Conservation (phyloP, 106 monocot genomes). For the Amphibolis antarctica region DNA sequence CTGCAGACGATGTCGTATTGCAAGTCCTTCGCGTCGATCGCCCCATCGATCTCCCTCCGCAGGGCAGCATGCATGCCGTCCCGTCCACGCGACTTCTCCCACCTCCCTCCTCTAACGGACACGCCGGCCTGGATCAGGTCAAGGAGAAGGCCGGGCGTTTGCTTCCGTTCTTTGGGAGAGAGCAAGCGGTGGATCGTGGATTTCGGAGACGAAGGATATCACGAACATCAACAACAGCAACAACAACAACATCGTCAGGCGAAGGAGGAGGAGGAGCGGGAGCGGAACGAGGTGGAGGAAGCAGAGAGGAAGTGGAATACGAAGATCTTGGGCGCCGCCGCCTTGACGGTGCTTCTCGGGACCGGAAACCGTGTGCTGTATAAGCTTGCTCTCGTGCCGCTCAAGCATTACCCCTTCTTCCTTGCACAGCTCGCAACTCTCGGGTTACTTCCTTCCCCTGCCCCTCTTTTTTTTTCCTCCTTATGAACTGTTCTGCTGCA, state of each 20-base stretch:
- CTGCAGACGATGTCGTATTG: too few relatives aligned
- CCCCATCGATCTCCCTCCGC: too few relatives aligned
- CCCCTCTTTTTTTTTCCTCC: conserved; percentile 1
- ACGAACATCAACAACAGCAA: too few relatives aligned
- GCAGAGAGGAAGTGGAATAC: conserved; percentile 20
- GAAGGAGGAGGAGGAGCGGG: conserved; percentile 8
- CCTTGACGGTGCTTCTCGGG: conserved; percentile 53
- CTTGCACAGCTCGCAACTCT: conserved; percentile 89
- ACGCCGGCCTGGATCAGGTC: too few relatives aligned
- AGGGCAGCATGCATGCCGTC: too few relatives aligned
- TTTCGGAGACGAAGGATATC: too few relatives aligned
- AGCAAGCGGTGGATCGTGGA: too few relatives aligned
- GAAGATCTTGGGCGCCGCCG: conserved; percentile 50
- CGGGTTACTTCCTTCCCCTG: conserved; percentile 28
- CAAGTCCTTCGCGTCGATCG: too few relatives aligned
- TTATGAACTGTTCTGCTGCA: background rate
- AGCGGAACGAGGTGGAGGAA: conserved; percentile 16
- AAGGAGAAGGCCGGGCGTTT: too few relatives aligned
- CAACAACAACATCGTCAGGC: background rate
- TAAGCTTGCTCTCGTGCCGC: conserved; percentile 82
- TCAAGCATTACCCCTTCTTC: conserved; percentile 85
- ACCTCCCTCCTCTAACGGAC: too few relatives aligned
- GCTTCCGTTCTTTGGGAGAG: too few relatives aligned
- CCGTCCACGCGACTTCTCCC: too few relatives aligned
- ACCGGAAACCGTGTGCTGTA: conserved; percentile 73